Evolutionary conservation across 306 rosid genomes (phyloP), one percentile per base, ranked within the genome.

Genomic region (Ammopiptanthus mongolicus): DNA sequence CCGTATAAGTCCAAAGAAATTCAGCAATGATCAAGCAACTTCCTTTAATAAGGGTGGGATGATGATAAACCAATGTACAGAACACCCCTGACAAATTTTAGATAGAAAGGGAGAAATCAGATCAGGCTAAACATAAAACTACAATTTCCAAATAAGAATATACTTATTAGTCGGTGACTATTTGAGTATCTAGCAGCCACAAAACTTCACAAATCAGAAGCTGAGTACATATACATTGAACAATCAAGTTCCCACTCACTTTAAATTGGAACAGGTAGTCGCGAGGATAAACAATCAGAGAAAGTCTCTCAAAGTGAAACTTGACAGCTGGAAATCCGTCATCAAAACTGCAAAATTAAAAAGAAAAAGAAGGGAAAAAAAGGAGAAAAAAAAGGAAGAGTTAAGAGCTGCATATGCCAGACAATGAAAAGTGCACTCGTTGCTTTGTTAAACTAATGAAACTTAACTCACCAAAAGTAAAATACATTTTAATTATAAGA

Each of bases 301-400:
- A 15, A 71, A 86, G 89, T 34, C 85, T 83, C 34, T 75, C 86
- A 57, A 94, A 94, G 65, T 47, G 55, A 61, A 94, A 86, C 75
- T 72, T 87, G 52, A 90, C 83, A 17, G 2, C 22, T 12, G 98
- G 97, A 85, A 94, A 94, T 63, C 80, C 90, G 17, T 82, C 79
- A 57, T 94, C 95, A 23, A 91, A 57, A 8, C 97, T 94, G 96
- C 84, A 84, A 53, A 75, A 59, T 51, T 31, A 44, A 22, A 63
- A 79, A 25, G n/a, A n/a, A n/a, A n/a, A n/a, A n/a, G n/a, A n/a
- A n/a, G n/a, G n/a, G n/a, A n/a, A n/a, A n/a, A n/a, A n/a, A n/a
- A n/a, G n/a, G n/a, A n/a, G n/a, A n/a, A n/a, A n/a, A n/a, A n/a
- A n/a, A 25, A 25, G 3, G 3, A 25, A 25, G 3, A 37, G 73